Evolutionary conservation across 2,329 filamentous ascomycete species (phyloP).

Genomic region (Magnaporthiopsis poae): DNA sequence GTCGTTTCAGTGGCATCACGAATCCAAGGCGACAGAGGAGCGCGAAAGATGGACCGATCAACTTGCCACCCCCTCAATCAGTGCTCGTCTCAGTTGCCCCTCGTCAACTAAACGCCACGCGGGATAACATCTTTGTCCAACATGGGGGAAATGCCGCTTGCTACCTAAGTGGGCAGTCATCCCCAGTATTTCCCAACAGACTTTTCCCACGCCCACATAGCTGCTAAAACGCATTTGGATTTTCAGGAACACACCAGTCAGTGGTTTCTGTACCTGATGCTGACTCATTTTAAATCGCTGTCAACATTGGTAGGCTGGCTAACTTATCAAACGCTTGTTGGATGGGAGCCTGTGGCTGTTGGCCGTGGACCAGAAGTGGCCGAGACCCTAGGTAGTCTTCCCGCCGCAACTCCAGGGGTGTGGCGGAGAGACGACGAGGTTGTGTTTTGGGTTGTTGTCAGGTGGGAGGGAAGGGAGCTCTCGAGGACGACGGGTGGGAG

Average conservation of each 20-base stretch:
- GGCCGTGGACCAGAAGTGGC: neutral
- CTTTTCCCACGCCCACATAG: neutral
- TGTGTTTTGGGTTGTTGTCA: neutral
- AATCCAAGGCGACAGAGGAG: neutral
- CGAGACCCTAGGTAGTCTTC: neutral
- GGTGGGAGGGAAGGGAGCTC: neutral
- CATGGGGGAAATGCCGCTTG: neutral
- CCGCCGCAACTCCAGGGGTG: neutral
- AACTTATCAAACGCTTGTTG: neutral
- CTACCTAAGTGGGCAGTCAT: neutral
- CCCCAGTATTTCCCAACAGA: neutral
- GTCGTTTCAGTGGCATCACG: neutral
- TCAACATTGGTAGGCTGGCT: neutral
- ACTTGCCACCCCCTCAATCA: neutral
- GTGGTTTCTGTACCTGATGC: neutral
- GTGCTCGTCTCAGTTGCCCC: neutral
- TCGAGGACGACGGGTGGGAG: neutral
- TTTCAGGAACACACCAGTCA: neutral
- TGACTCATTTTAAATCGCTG: neutral
- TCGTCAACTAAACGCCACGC: neutral
- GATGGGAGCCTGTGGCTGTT: neutral
- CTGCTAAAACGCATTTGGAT: neutral
- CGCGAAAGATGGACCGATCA: neutral
- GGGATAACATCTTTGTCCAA: neutral
- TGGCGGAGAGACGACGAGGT: neutral